Evolutionary conservation across 2,329 filamentous ascomycete genomes (phyloP).

Genomic region (Colletotrichum orbiculare): DNA sequence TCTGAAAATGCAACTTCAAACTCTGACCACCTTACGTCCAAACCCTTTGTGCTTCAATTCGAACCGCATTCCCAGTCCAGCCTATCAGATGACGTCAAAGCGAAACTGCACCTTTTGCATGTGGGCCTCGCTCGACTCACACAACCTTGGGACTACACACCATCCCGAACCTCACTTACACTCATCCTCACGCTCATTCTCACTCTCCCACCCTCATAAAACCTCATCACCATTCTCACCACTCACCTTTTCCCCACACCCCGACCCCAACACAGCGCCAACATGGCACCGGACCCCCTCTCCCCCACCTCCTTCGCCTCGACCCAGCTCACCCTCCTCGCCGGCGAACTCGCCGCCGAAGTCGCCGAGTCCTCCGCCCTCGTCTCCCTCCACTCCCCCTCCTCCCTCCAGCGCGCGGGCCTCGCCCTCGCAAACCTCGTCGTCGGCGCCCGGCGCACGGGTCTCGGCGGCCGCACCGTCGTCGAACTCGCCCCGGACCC

Average conservation of each 20-base stretch:
- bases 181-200: not conserved
- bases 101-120: slow-evolving; percentile 3
- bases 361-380: slow-evolving; percentile 75
- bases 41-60: not conserved
- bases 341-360: slow-evolving; percentile 78
- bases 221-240: not conserved
- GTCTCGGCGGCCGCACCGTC: slow-evolving; percentile 90
- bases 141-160: slow-evolving; percentile 16
- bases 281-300: slow-evolving; percentile 57
- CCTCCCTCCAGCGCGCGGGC: slow-evolving; percentile 79
- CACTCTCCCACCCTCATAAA: not conserved
- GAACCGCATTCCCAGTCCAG: not conserved
- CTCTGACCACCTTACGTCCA: not conserved
- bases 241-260: not conserved
- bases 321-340: slow-evolving; percentile 77
- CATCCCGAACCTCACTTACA: slow-evolving; percentile 8
- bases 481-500: slow-evolving; percentile 81
- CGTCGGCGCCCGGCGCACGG: slow-evolving; percentile 82
- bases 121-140: slow-evolving; percentile 16
- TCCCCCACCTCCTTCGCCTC: slow-evolving; percentile 76
- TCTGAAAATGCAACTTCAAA: too few relatives aligned
- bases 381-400: slow-evolving; percentile 74
- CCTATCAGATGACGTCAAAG: slow-evolving; percentile 36
- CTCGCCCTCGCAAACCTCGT: slow-evolving; percentile 81
- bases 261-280: not conserved